Evolutionary conservation across 306 rosid species (phyloP), one percentile per base, ranked within the genome.

Genomic region (Vigna radiata): DNA sequence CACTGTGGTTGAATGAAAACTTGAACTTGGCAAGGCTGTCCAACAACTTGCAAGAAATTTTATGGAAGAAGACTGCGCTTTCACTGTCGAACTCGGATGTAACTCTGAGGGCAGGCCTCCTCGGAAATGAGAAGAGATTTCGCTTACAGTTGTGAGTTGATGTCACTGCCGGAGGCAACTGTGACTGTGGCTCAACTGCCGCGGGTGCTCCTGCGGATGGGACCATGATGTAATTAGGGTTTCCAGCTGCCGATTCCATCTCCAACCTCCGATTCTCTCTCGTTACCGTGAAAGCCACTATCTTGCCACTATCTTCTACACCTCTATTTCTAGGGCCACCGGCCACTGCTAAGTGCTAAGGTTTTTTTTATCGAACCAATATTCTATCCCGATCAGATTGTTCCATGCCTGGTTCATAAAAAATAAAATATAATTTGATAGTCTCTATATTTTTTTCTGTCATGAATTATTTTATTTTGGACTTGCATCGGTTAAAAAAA

Each of bases 11-110:
- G 86, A 95, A 95, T 4, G 90, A 83, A 53, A 90, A 31, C 88
- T 89, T 95, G 39, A 95, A 77, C 84, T 95, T 95, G 69, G 96
- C 99, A 8, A 92, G 83, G 62, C 87, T 82, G 59, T 88, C 89
- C 41, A 92, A 82, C 33, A 92, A 72, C 88, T 95, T 95, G 80
- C 97, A 95, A 16, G 99, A 95, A 44, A 91, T 60, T 75, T 87
- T 95, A 81, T 95, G 87, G 83, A 85, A 87, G 88, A 92, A 90
- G 36, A 81, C 2, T 67, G 90, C 77, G 70, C 87, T 80, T 53
- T 95, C 99, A 76, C 99, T 95, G 59, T 95, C 99, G 81, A 92
- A 95, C 86, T 95, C 94, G 4, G 94, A 80, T 29, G 96, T 90
- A 7, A 95, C 73, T 63, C 97, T 85, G 14, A 91, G 18, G 67